Evolutionary conservation across 2,329 filamentous ascomycete genomes (phyloP), one percentile per base, ranked within the genome.

Genomic region (Xylariaceae sp.): DNA sequence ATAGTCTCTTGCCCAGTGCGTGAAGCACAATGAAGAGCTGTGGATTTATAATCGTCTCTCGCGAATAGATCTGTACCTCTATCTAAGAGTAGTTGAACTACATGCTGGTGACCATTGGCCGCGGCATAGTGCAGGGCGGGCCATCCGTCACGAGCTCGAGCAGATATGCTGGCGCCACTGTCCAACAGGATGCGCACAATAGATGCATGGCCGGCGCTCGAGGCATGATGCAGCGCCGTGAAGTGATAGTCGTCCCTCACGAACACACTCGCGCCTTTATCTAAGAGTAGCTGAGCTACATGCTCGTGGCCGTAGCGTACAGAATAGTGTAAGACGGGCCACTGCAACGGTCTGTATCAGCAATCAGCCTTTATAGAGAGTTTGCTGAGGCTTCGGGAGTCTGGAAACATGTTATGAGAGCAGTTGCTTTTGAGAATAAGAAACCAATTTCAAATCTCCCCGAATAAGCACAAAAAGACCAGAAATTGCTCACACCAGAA

Each of bases 111-210:
- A 22, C 47, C 30, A 36, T 45, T 31, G 12, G 40, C 47, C 2
- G 47, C 47, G 6, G 47, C 47, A 42, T 31, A 49, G 31, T 49
- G 41, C 19, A 49, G 19, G 1, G 47, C 47, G 7, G 47, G 35
- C 47, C 47, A 48, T 5, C 47, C 42, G 30, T 44, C 41, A 6
- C 15, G 35, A 48, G 27, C 42, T 18, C 6, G 11, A 30, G 2
- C 14, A 7, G 22, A 32, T 6, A 36, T 41, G 10, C 44, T 35
- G 10, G 9, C 35, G 12, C 6, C 41, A 35, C 1, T 1, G 1
- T n/a, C n/a, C 6, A 44, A 30, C 1, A 48, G 35, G 5, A 48
- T n/a, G 9, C 7, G 15, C 1, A 48, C 41, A 6, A 17, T 15
- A 6, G 1, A 6, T 3, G 6, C 0, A 4, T 32, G 9, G 11